Evolutionary conservation across 129 eudicot genomes (phyloP).

Genomic region (Oenanthe sinensis): DNA sequence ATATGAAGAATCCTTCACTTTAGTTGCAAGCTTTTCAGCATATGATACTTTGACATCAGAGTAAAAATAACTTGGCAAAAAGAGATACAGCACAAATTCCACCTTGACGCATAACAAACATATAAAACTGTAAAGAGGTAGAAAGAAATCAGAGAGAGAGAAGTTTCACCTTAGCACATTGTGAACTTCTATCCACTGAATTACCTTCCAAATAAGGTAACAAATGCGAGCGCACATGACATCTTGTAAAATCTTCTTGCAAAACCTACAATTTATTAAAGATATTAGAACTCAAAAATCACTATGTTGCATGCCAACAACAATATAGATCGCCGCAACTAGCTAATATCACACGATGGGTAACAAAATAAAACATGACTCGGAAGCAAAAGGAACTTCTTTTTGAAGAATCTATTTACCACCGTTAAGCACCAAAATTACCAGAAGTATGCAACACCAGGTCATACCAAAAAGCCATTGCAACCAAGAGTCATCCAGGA

Average conservation of each 20-base stretch:
- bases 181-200: constrained; percentile 28
- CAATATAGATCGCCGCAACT: not conserved
- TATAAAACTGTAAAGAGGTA: not conserved
- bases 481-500: not conserved
- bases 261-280: constrained; percentile 46
- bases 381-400: not conserved
- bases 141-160: not conserved
- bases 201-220: constrained; percentile 37
- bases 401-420: not conserved
- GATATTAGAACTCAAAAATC: not conserved
- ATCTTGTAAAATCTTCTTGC: constrained; percentile 81
- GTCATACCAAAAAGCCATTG: not conserved
- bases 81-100: not conserved
- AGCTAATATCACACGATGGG: not conserved
- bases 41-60: not conserved
- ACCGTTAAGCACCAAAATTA: not conserved
- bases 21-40: not conserved
- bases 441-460: not conserved
- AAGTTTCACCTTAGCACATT: constrained; percentile 53
- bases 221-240: constrained; percentile 68
- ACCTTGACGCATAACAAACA: not conserved
- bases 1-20: not conserved
- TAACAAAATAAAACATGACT: not conserved
- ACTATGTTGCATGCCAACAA: not conserved
- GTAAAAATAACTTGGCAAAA: not conserved